A percentile compares a stretch with the other conserved stretches of the same genome.
Evolutionary conservation across 225 moss, liverwort and hornwort species (phyloP).

Genomic region (Pseudoscleropodium purum): DNA sequence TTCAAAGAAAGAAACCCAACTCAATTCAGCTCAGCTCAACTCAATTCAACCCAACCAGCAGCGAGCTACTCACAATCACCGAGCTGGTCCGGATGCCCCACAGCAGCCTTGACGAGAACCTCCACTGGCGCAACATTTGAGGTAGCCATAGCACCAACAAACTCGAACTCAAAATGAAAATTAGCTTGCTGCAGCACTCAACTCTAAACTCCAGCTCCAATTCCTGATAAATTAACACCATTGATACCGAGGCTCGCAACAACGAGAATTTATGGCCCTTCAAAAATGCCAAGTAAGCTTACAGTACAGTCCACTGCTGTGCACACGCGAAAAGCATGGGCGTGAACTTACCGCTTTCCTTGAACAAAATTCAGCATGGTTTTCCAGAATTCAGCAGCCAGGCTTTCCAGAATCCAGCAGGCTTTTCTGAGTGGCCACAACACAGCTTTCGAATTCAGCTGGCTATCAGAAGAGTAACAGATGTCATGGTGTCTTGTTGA

Average conservation of each 20-base stretch:
- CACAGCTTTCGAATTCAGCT: not conserved
- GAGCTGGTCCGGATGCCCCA: constrained; percentile 59
- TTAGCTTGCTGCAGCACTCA: not conserved
- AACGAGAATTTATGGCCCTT: not conserved
- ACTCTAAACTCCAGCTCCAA: not conserved
- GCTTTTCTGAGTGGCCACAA: not conserved
- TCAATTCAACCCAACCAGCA: not conserved
- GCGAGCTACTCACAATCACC: constrained; percentile 63
- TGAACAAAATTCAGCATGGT: not conserved
- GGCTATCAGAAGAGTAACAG: not conserved
- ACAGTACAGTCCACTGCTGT: not conserved
- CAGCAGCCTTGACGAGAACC: constrained; percentile 80
- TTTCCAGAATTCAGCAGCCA: too few relatives aligned
- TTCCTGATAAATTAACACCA: not conserved
- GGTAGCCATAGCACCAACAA: not conserved
- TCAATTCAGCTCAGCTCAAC: not conserved
- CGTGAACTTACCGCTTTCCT: not conserved
- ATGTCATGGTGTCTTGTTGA: not conserved
- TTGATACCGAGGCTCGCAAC: not conserved
- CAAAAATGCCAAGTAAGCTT: not conserved
- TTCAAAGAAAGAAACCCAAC: not conserved
- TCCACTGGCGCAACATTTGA: constrained; percentile 28
- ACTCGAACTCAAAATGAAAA: not conserved
- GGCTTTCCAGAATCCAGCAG: not conserved
- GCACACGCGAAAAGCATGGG: not conserved